phyloP scores from a whole-genome alignment of 108 stramenopile species.

The Stephanodiscus minutulus region DNA sequence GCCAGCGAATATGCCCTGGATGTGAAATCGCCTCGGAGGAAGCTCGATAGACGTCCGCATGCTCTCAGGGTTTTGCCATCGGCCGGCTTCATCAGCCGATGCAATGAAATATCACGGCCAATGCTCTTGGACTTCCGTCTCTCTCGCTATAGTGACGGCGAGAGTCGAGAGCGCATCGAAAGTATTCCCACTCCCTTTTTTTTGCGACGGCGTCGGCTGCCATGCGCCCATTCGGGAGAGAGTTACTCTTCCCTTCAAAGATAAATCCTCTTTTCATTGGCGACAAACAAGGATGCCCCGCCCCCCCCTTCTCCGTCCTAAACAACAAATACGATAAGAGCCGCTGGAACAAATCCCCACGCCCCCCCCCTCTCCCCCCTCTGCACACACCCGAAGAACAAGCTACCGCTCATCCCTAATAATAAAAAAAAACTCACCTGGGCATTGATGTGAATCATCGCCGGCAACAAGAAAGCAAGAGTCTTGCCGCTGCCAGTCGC shows the following conservation, averaged over 20 bases:
- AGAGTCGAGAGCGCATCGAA: no score
- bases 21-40: background rate
- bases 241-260: background rate
- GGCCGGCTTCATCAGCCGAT: no score
- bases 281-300: background rate
- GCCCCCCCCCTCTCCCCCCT: conserved; percentile 5
- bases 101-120: background rate
- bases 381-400: conserved; percentile 4
- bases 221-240: no score
- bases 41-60: background rate
- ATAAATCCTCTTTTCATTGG: no score
- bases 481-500: conserved; percentile 98
- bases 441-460: conserved; percentile 99
- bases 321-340: no score
- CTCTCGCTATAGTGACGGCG: background rate
- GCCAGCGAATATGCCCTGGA: background rate
- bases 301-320: background rate
- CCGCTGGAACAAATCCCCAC: no score
- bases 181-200: no score
- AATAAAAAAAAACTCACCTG: conserved; percentile 79
- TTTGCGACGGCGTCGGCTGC: no score
- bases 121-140: background rate
- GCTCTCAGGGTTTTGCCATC: no score
- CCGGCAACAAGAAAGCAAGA: conserved; percentile 97
- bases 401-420: conserved; percentile 1